Conservation (phyloP, 1,139 yeast species). For the Kodamaea derodonti region DNA sequence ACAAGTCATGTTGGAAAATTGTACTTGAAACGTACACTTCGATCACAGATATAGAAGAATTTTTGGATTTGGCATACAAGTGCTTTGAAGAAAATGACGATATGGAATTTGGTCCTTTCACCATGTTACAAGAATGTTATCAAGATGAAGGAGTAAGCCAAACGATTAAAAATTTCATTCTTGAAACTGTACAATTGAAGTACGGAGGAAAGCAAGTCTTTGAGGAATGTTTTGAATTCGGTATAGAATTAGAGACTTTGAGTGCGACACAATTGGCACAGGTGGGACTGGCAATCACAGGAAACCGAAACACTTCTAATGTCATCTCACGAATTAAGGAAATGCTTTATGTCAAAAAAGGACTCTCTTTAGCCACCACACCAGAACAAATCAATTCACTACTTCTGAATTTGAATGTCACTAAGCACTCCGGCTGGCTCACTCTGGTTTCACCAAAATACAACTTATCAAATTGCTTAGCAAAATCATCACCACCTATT, state of each 20-base stretch:
- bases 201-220: constrained; percentile 9
- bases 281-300: constrained; percentile 3
- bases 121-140: constrained; percentile 16
- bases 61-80: constrained; percentile 23
- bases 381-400: not conserved
- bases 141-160: constrained; percentile 11
- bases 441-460: constrained; percentile 7
- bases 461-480: constrained; percentile 5
- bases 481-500: constrained; percentile 1
- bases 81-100: constrained; percentile 18
- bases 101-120: constrained; percentile 23
- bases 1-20: constrained; percentile 29
- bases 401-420: not conserved
- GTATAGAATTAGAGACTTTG: constrained; percentile 7
- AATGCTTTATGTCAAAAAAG: constrained; percentile 6
- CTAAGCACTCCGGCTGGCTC: constrained; percentile 13
- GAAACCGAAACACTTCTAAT: not conserved
- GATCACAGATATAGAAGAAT: constrained; percentile 36
- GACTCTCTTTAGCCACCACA: not conserved
- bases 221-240: constrained; percentile 5
- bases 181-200: constrained; percentile 20
- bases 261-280: not conserved
- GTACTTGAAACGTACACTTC: constrained; percentile 25
- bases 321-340: constrained; percentile 2
- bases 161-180: constrained; percentile 16